Base-by-base conservation (phyloP, 2,329 filamentous ascomycete genomes). In the Fusarium sp. region DNA sequence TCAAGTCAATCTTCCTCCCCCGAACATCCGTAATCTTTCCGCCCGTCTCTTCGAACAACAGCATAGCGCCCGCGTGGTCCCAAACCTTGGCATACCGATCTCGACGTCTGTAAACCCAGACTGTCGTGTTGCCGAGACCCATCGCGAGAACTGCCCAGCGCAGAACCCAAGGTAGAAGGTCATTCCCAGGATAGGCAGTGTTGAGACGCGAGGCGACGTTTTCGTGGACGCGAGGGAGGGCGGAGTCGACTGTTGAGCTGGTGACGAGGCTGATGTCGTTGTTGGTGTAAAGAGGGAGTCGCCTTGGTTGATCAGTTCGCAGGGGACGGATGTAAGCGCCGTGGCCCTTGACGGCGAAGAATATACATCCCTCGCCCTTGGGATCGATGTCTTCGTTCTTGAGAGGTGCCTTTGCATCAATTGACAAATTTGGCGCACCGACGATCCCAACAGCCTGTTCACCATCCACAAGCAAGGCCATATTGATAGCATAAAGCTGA, bases 31-130 rank as follows among this genome's bases (percentile, higher is more conserved):
- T 89, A 57, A 90, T 83, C 64, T 81, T 83, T 3, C 89, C 89
- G 2, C 89, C 89, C 4, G 86, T 82, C 77, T 90, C 89, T 68
- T 89, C 85, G 48, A 88, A 90, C 13, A 90, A 76, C 38, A 90
- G 76, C 87, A 90, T 89, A 1, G 88, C 89, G 5, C 89, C 89
- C 0, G 88, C 88, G 63, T 90, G 89, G 69, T 90, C 89, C 89
- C 88, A 90, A 3, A 88, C 82, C 80, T 90, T 90, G 15, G 84
- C 89, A 17, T 82, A 82, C 1, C 88, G 82, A 30, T 84, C 83
- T 26, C 83, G 81, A 28, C 80, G 79, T 70, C 85, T 86, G 80
- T 90, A 90, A 15, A 89, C 85, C 88, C 88, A 90, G 15, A 89
- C 83, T 0, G 87, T 89, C 45, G 85, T 82, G 78, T 89, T 88